These are phyloP conservation scores for Gypsophila paniculata DNA, from an alignment of 179 eudicot species.

Conservation along the genomic window DNA sequence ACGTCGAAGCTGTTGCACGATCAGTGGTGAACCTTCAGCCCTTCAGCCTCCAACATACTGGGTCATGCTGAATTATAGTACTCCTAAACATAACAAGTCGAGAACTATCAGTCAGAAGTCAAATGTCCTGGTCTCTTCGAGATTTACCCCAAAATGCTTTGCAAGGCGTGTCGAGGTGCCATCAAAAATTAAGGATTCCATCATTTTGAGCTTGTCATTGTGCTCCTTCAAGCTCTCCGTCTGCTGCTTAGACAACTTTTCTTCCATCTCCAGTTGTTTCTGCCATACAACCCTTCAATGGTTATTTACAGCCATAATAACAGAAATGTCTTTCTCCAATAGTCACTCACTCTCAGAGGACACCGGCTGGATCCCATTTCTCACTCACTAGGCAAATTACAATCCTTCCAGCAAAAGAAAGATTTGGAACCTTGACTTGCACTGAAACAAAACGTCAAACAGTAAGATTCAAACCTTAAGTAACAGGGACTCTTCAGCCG, in stretches of 20 bases:
- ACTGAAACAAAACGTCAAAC: background rate
- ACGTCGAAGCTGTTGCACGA: background rate
- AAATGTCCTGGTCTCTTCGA: background rate
- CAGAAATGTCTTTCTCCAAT: background rate
- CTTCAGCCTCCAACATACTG: background rate
- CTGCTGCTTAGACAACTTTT: conserved; percentile 55
- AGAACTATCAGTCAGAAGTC: background rate
- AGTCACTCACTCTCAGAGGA: background rate
- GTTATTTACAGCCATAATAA: background rate
- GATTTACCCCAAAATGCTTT: conserved; percentile 24
- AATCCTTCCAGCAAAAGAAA: background rate
- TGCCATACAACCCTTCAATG: conserved; percentile 18
- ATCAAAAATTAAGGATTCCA: conserved; percentile 33
- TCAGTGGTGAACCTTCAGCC: background rate
- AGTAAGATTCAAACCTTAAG: conserved; percentile 34
- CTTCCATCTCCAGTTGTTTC: conserved; percentile 52
- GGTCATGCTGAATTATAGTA: background rate
- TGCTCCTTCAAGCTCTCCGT: conserved; percentile 37
- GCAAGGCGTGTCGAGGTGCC: conserved; percentile 37
- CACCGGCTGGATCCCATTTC: background rate
- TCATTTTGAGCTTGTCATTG: conserved; percentile 44
- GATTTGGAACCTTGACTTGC: background rate
- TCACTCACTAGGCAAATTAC: too few species aligned
- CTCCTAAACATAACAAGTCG: background rate
- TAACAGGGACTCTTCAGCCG: conserved; percentile 40